Conservation (phyloP, 306 rosid genomes). For the Morella rubra region DNA sequence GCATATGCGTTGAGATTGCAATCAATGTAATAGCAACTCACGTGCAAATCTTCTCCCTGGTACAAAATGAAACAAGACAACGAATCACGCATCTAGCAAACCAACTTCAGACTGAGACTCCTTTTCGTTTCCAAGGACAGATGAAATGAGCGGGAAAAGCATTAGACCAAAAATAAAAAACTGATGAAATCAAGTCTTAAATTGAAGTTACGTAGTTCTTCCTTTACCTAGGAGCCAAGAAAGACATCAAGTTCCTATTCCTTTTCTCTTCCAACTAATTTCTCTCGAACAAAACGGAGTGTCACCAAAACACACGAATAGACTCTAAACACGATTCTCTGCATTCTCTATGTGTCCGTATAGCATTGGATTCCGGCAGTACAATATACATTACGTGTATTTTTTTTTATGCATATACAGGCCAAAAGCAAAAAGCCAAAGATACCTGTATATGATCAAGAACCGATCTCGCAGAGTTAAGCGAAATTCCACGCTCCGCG, state of each 20-base stretch:
- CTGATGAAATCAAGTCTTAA: background rate
- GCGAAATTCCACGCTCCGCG: conserved; percentile 96
- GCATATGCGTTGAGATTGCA: conserved; percentile 67
- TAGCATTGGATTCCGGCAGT: no score
- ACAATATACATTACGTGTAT: no score
- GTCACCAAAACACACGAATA: background rate
- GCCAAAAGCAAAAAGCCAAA: no score
- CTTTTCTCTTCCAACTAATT: conserved; percentile 1
- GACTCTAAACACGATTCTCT: no score
- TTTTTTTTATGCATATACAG: no score
- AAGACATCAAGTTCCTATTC: background rate
- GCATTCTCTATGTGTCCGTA: no score
- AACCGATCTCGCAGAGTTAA: conserved; percentile 88
- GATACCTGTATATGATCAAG: conserved; percentile 82
- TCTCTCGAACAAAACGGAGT: conserved; percentile 17
- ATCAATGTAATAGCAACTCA: conserved; percentile 87
- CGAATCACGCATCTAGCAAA: background rate
- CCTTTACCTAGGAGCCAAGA: background rate
- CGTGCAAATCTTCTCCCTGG: conserved; percentile 82
- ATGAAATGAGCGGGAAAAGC: background rate
- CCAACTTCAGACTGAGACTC: background rate
- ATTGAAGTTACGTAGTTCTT: background rate
- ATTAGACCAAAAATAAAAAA: background rate
- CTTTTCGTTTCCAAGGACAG: background rate
- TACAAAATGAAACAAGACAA: conserved; percentile 22